Evolutionary conservation across 768 basidiomycete genomes (phyloP), one percentile per base, ranked within the genome.

Genomic region (Strobilomyces echinocephalus): DNA sequence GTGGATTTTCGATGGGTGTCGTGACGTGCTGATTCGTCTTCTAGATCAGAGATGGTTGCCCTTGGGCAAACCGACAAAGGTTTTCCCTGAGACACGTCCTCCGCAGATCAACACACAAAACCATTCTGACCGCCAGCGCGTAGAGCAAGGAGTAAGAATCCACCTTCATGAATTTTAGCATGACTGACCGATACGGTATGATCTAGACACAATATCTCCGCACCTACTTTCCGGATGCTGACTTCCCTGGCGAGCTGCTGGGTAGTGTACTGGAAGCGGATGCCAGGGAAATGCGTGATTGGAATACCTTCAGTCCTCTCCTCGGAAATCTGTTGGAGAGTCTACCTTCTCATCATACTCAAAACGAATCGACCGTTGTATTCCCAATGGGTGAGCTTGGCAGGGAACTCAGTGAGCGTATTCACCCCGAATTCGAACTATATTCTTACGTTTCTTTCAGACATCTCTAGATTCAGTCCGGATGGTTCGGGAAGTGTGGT

Each of bases 161-260:
- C 16, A 16, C 8, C 18, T 34, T 36, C 44, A 12, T 26, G 5
- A 26, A 26, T 4, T 36, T 16, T 9, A 28, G 36, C 50, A 53
- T 50, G 28, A 44, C 2, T 11, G 21, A 18, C 24, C 53, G 10
- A 59, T n/a, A 16, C 21, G 14, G 8, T 34, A 11, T 55, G 44
- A 48, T 41, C 16, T 54, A 92, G 89, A 79, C 85, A 14, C 82
- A 84, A 51, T 89, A 88, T 60, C 73, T 91, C 44, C 81, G 85
- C 42, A 83, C 81, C 5, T 77, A 79, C 66, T 76, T 85, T 50
- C 87, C 89, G 1, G 88, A 91, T 55, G 74, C 85, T 15, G 87
- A 90, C 54, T 73, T 92, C n/a, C 72, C 86, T 8, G 70, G 79
- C n/a, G 83, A 88, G 38, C 69, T 91, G 21, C 74, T 91, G 42